These are phyloP conservation scores for Cajanus cajan DNA, from an alignment of 306 rosid species.

Conservation along the genomic window DNA sequence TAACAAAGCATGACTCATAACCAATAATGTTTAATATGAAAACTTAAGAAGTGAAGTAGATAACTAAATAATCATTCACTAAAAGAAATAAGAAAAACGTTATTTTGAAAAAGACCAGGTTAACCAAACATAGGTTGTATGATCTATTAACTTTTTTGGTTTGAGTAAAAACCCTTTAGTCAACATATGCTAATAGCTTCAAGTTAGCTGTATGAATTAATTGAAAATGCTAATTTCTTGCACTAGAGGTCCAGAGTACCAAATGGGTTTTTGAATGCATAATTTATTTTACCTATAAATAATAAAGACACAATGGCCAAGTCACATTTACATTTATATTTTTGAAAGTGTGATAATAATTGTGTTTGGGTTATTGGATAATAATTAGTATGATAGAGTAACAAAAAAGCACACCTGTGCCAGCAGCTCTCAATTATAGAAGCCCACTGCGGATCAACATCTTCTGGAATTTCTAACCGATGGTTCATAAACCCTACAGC, in stretches of 20 bases:
- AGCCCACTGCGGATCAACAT: slow-evolving; percentile 85
- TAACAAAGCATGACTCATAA: not conserved
- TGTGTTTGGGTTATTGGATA: not conserved
- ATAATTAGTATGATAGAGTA: slow-evolving; percentile 2
- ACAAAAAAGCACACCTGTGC: slow-evolving; percentile 55
- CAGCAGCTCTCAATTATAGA: slow-evolving; percentile 94
- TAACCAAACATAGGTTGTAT: not conserved
- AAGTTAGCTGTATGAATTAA: not conserved
- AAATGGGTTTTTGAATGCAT: not conserved
- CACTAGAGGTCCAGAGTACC: not conserved
- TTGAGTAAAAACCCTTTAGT: not conserved
- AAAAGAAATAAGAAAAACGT: not conserved
- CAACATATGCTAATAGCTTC: not conserved
- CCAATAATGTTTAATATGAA: not conserved
- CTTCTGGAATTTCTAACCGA: slow-evolving; percentile 87
- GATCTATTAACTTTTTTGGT: not conserved
- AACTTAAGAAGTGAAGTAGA: not conserved
- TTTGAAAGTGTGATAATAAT: not conserved
- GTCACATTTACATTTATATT: not conserved
- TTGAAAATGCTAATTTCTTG: not conserved
- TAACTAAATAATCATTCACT: not conserved
- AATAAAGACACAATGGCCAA: too few relatives aligned
- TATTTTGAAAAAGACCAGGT: not conserved
- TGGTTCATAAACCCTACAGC: slow-evolving; percentile 98
- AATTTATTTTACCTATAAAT: too few relatives aligned